Conservation (phyloP, 2,329 filamentous ascomycete genomes). For the Coniella lustricola region DNA sequence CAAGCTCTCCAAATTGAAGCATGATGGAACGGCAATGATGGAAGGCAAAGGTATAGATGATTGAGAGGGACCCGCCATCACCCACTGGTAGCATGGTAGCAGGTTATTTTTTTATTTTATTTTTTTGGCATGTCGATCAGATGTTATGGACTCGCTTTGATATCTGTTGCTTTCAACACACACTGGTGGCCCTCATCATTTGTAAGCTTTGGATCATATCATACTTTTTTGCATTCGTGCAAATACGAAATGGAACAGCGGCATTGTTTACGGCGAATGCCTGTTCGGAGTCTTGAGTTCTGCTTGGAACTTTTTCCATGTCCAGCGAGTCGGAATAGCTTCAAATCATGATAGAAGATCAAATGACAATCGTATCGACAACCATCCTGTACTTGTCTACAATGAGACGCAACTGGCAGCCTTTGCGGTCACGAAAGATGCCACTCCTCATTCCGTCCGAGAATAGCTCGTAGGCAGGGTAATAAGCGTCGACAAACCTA, state of each 20-base stretch:
- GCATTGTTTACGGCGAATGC: background rate
- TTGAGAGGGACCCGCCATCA: no score
- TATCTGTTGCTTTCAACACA: no score
- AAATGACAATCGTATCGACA: slow-evolving; percentile 47
- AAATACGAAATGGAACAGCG: background rate
- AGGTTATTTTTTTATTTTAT: background rate
- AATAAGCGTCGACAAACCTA: slow-evolving; percentile 64
- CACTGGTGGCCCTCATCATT: no score
- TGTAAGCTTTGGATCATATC: no score
- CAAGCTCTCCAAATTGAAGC: slow-evolving; percentile 48
- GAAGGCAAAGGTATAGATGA: slow-evolving; percentile 32
- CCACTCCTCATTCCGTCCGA: slow-evolving; percentile 52
- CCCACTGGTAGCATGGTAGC: no score
- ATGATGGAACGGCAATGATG: slow-evolving; percentile 51
- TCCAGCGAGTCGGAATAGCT: slow-evolving; percentile 6
- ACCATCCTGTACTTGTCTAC: slow-evolving; percentile 55
- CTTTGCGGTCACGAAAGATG: slow-evolving; percentile 42
- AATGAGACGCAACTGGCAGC: slow-evolving; percentile 54
- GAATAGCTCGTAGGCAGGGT: slow-evolving; percentile 66
- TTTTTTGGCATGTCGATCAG: background rate
- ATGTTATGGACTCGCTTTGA: background rate
- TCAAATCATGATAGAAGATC: slow-evolving; percentile 7
- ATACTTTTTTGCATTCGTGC: no score
- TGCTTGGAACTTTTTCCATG: background rate
- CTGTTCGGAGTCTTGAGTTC: background rate